phyloP scores from a whole-genome alignment of 2,329 filamentous ascomycete species.

The Stagonosporopsis cucurbitacearum region DNA sequence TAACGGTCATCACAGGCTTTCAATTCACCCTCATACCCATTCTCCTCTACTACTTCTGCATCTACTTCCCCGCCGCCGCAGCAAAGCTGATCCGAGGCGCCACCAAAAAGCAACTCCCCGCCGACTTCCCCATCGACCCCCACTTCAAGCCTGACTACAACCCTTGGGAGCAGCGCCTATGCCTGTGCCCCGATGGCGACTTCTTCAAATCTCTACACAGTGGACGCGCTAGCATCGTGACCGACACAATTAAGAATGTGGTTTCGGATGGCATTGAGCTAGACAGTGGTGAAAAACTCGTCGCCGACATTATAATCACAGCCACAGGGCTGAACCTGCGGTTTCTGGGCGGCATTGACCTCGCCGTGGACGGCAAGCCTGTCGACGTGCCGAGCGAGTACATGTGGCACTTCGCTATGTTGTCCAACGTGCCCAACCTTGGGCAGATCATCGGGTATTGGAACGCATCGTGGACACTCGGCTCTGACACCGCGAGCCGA shows the following conservation, averaged over 20 bases:
- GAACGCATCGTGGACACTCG: slow-evolving; percentile 68
- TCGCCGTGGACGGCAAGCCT: slow-evolving; percentile 59
- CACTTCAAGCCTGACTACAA: slow-evolving; percentile 58
- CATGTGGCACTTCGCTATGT: slow-evolving; percentile 67
- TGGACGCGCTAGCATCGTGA: slow-evolving; percentile 62
- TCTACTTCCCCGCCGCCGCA: slow-evolving; percentile 59
- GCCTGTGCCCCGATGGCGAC: slow-evolving; percentile 68
- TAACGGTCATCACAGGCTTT: slow-evolving; percentile 40
- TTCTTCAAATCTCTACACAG: slow-evolving; percentile 61
- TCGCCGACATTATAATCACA: slow-evolving; percentile 68
- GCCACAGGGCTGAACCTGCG: slow-evolving; percentile 67
- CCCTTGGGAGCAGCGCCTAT: slow-evolving; percentile 75
- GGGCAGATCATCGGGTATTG: slow-evolving; percentile 66
- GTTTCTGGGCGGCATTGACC: slow-evolving; percentile 60
- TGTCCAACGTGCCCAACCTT: slow-evolving; percentile 68
- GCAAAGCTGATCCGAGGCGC: slow-evolving; percentile 55
- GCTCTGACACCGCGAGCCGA: slow-evolving; percentile 61
- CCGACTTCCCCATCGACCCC: slow-evolving; percentile 48
- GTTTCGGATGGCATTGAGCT: slow-evolving; percentile 58
- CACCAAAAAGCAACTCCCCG: slow-evolving; percentile 61
- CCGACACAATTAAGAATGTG: slow-evolving; percentile 61
- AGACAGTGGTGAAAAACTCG: slow-evolving; percentile 54
- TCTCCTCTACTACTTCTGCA: slow-evolving; percentile 59
- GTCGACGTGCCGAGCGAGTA: slow-evolving; percentile 59
- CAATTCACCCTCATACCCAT: slow-evolving; percentile 59